These are phyloP conservation scores for Tolypocladium pustulatum DNA, from an alignment of 2,329 filamentous ascomycete genomes.

Conservation along the genomic window DNA sequence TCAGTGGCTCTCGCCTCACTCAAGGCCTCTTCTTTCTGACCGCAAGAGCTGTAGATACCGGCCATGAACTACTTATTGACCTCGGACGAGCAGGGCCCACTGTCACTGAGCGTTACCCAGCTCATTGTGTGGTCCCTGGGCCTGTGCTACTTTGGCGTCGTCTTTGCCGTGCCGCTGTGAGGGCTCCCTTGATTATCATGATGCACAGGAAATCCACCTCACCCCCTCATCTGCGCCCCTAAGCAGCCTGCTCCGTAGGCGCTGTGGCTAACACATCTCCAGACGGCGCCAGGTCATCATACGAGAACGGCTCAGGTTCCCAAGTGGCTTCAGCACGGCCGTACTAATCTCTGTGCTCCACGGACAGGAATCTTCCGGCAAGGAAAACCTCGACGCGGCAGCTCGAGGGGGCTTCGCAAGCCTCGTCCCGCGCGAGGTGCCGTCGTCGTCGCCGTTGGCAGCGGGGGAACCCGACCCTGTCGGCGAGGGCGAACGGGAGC, in stretches of 20 bases:
- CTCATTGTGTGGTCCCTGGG: conserved; percentile 85
- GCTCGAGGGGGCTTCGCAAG: conserved; percentile 31
- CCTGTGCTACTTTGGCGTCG: conserved; percentile 90
- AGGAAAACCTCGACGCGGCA: conserved; percentile 23
- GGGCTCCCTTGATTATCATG: conserved; percentile 5
- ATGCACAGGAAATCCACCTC: too few species aligned
- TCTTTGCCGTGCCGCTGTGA: conserved; percentile 83
- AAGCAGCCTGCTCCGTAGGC: not conserved
- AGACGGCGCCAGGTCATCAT: conserved; percentile 84
- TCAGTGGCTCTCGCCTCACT: conserved; percentile 20
- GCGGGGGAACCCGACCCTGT: conserved; percentile 10
- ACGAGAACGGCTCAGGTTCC: conserved; percentile 83
- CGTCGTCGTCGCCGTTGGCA: conserved; percentile 2
- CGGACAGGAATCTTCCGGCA: conserved; percentile 34
- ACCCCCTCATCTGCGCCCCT: not conserved
- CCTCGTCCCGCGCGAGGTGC: conserved; percentile 23
- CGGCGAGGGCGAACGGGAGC: conserved; percentile 20
- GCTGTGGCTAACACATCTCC: not conserved
- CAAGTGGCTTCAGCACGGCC: conserved; percentile 89
- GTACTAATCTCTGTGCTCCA: conserved; percentile 88
- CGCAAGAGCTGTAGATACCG: conserved; percentile 46
- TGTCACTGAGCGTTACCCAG: conserved; percentile 63
- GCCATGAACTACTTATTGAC: conserved; percentile 80
- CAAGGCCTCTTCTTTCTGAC: conserved; percentile 1
- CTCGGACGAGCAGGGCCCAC: conserved; percentile 65